Evolutionary conservation across 257 asterid species (phyloP).

Genomic region (Scutellaria galericulata): DNA sequence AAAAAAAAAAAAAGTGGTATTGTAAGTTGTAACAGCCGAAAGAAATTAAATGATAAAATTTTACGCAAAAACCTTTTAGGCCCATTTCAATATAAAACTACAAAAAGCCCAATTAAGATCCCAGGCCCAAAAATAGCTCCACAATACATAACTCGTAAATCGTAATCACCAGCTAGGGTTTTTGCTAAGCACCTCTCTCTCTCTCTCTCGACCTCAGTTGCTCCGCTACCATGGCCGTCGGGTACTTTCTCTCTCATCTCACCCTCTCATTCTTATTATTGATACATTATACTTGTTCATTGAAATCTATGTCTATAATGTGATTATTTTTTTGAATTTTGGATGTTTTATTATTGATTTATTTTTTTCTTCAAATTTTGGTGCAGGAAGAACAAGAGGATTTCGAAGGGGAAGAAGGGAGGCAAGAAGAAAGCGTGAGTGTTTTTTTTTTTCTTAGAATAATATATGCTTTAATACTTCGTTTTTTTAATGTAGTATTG

Average conservation of each 20-base stretch:
- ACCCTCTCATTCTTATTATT: background rate
- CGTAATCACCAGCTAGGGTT: constrained; percentile 37
- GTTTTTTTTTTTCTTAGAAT: background rate
- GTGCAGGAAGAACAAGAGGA: constrained; percentile 68
- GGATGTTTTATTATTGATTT: background rate
- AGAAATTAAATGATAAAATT: too few species aligned
- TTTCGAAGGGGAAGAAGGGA: constrained; percentile 76
- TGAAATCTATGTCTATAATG: background rate
- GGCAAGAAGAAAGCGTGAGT: constrained; percentile 72
- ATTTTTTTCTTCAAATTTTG: background rate
- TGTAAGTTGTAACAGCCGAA: background rate
- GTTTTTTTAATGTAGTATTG: background rate
- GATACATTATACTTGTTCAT: background rate
- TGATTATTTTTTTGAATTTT: background rate
- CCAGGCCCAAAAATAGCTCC: background rate
- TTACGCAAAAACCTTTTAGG: background rate
- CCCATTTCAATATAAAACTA: constrained; percentile 22
- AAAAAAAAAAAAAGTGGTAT: too few species aligned
- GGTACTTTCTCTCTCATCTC: constrained; percentile 34
- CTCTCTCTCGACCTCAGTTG: constrained; percentile 28
- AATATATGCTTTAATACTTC: background rate
- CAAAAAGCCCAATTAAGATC: constrained; percentile 7
- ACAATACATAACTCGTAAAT: constrained; percentile 7
- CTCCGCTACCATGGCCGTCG: constrained; percentile 52
- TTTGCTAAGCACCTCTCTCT: constrained; percentile 32